phyloP scores from a whole-genome alignment of 257 asterid species.

The Datura wrightii region DNA sequence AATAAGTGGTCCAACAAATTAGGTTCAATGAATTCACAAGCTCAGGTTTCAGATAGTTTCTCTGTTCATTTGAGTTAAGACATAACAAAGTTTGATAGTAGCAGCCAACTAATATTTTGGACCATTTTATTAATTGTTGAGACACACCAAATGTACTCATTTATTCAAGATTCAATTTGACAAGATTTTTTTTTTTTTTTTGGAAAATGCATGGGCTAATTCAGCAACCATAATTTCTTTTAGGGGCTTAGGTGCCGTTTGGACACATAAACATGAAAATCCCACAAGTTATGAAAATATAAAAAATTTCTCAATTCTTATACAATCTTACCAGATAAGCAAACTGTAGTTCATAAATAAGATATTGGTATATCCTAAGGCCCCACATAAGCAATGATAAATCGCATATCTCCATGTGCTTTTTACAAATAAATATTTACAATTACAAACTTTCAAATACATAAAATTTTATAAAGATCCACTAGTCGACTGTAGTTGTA shows the following conservation, averaged over 20 bases:
- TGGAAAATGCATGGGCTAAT: neutral
- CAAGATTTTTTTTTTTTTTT: neutral
- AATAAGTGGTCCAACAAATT: slow-evolving; percentile 28
- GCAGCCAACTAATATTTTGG: slow-evolving; percentile 28
- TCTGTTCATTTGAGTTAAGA: slow-evolving; percentile 9
- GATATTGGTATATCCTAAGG: too few relatives aligned
- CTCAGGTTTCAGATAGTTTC: slow-evolving; percentile 19
- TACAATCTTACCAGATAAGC: too few relatives aligned
- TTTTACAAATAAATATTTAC: too few relatives aligned
- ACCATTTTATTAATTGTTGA: slow-evolving; percentile 28
- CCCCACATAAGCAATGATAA: too few relatives aligned
- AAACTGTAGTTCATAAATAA: too few relatives aligned
- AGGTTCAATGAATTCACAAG: slow-evolving; percentile 24
- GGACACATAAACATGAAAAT: too few relatives aligned
- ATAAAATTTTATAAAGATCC: too few relatives aligned
- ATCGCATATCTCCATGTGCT: too few relatives aligned
- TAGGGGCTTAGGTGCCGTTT: neutral
- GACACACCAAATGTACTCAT: neutral
- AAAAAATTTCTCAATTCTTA: too few relatives aligned
- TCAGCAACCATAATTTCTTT: neutral
- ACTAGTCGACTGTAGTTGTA: too few relatives aligned
- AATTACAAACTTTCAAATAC: too few relatives aligned
- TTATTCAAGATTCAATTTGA: neutral
- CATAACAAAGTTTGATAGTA: slow-evolving; percentile 30
- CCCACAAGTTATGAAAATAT: too few relatives aligned